These are phyloP conservation scores for Suhomyces wounanorum DNA, from an alignment of 1,139 yeast species.

Conservation along the genomic window DNA sequence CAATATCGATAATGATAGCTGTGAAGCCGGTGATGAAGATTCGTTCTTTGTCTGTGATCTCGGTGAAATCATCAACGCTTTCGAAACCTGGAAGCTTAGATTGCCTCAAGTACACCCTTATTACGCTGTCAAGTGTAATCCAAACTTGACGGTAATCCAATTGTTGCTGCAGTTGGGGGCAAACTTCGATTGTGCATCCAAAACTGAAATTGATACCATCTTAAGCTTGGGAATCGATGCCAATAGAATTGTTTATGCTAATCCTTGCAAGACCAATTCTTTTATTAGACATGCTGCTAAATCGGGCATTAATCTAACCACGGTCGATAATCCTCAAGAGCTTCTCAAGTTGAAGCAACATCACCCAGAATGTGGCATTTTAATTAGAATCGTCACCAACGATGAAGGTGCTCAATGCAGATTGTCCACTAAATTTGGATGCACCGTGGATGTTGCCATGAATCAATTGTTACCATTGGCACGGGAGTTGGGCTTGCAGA, in stretches of 20 bases:
- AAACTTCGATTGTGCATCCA: slow-evolving; percentile 93
- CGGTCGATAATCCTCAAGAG: slow-evolving; percentile 89
- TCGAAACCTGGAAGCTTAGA: slow-evolving; percentile 56
- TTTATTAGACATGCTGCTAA: slow-evolving; percentile 70
- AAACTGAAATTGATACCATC: slow-evolving; percentile 73
- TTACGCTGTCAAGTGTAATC: slow-evolving; percentile 95
- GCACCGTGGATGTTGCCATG: slow-evolving; percentile 58
- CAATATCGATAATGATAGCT: slow-evolving; percentile 56
- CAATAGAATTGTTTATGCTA: slow-evolving; percentile 79
- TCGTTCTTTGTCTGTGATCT: slow-evolving; percentile 89
- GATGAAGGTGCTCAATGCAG: slow-evolving; percentile 88
- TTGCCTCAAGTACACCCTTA: slow-evolving; percentile 80
- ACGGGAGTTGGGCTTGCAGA: slow-evolving; percentile 56
- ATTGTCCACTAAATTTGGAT: slow-evolving; percentile 88
- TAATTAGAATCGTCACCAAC: slow-evolving; percentile 85
- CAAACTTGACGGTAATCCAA: slow-evolving; percentile 60
- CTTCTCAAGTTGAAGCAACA: slow-evolving; percentile 66
- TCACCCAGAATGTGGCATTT: slow-evolving; percentile 70
- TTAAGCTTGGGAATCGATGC: slow-evolving; percentile 64
- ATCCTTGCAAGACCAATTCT: slow-evolving; percentile 88
- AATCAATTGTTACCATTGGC: slow-evolving; percentile 63
- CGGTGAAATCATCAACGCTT: slow-evolving; percentile 66
- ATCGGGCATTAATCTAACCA: slow-evolving; percentile 64
- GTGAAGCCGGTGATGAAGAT: slow-evolving; percentile 79
- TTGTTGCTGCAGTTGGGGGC: slow-evolving; percentile 63